Base-by-base conservation (phyloP, 805 yeast species). In the Metschnikowia reukaufii region DNA sequence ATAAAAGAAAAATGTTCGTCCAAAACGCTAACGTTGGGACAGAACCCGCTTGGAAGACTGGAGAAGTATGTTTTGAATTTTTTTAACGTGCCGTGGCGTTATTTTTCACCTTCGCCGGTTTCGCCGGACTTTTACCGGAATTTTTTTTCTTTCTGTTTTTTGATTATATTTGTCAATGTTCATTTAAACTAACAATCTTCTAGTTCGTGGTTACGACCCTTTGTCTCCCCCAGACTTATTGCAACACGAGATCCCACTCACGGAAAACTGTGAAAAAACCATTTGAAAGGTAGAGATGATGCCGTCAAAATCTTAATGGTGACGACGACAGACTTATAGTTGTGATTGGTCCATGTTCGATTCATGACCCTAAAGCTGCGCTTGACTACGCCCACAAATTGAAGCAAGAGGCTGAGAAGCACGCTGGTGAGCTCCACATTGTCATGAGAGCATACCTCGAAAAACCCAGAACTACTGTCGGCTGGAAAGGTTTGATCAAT, bases 391-490 rank as follows among this genome's bases (percentile, higher is more conserved):
- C 92, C 50, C 68, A 67, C 32, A 78, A 84, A 55, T 77, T 92
- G 57, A 79, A 81, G 66, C 72, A 72, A 49, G 72, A 88, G 47
- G 74, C 89, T 31, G 86, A 82, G 31, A 88, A 87, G 66, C 78
- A 88, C 53, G 68, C 82, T 51, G 81, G 76, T 45, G 98, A 92
- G 56, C 76, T 92, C 47, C 86, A 84, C 46, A 79, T 92, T 49
- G 80, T 92, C 54, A 92, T 92, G 99, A 86, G 99, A 75, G 98
- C 98, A 6, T 92, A 92, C 78, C 78, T 92, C 58, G 99, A 92
- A 73, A 92, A 92, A 72, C 99, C 99, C 62, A 86, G 99, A 77
- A 92, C 99, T 54, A 92, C 98, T 19, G 98, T 92, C 45, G 99
- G 99, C 55, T 92, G 99, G 99, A 92, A 92, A 72, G 99, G 99